A percentile compares a stretch with the other conserved stretches of the same genome.
Evolutionary conservation across 306 rosid genomes (phyloP).

Genomic region (Psophocarpus tetragonolobus): DNA sequence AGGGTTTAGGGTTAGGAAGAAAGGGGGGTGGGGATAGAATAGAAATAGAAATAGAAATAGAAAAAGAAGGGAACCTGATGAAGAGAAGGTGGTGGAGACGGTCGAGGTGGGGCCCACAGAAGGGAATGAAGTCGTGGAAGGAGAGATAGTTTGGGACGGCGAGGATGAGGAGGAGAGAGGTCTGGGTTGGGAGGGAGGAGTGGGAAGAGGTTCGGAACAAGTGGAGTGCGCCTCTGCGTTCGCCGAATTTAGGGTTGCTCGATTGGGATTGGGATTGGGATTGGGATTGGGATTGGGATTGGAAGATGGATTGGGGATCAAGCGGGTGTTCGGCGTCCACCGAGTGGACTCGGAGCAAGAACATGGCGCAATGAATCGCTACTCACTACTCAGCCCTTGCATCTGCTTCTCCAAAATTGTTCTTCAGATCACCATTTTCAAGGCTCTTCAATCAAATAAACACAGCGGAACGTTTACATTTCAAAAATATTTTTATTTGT

Average conservation of each 20-base stretch:
- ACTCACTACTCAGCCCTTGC: too few species aligned
- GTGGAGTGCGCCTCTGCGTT: constrained; percentile 76
- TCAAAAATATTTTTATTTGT: too few species aligned
- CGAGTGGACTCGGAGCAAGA: constrained; percentile 85
- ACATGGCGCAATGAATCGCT: too few species aligned
- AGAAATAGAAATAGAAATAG: background rate
- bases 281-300: constrained; percentile 36
- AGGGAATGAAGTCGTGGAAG: constrained; percentile 71
- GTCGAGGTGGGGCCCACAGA: constrained; percentile 66
- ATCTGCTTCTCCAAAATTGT: too few species aligned
- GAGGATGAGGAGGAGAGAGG: constrained; percentile 62
- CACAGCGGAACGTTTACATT: too few species aligned
- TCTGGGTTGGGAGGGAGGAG: constrained; percentile 61
- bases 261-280: too few species aligned
- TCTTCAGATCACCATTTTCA: too few species aligned
- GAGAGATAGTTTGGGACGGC: constrained; percentile 90
- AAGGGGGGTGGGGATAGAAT: background rate
- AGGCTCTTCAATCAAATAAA: too few species aligned
- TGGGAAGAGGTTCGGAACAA: constrained; percentile 63
- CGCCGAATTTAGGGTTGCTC: constrained; percentile 50
- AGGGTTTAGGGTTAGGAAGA: background rate
- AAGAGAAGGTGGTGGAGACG: constrained; percentile 67
- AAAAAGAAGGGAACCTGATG: constrained; percentile 58
- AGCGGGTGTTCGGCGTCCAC: constrained; percentile 71
- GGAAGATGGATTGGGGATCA: constrained; percentile 40